A percentile compares a stretch with the other conserved stretches of the same genome.
Conservation (phyloP, 805 yeast species). For the Myxozyma sirexii region DNA sequence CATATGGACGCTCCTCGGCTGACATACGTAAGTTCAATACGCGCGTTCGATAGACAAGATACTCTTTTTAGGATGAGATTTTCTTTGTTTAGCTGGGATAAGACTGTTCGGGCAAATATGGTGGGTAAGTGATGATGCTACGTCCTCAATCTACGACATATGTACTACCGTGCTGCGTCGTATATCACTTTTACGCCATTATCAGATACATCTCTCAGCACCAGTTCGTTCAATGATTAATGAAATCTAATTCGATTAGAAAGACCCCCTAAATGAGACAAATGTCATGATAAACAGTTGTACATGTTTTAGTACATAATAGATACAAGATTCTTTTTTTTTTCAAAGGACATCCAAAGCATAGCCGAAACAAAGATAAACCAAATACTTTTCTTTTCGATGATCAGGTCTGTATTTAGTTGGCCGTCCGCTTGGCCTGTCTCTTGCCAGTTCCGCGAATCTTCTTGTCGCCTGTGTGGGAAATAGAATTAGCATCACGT, state of each 20-base stretch:
- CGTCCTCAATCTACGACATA: no score
- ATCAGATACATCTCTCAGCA: no score
- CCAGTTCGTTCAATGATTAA: neutral
- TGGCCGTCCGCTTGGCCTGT: conserved; percentile 65
- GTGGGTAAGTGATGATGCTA: no score
- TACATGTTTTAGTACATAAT: neutral
- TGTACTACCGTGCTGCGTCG: no score
- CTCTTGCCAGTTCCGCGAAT: conserved; percentile 97
- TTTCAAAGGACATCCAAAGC: conserved; percentile 10
- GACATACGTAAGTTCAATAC: no score
- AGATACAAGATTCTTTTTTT: conserved; percentile 12
- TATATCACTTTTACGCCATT: no score
- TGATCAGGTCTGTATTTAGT: conserved; percentile 16
- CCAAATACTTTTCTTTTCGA: conserved; percentile 19
- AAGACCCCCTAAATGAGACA: neutral
- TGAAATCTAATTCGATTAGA: neutral
- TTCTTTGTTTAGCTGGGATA: no score
- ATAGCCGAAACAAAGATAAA: conserved; percentile 11
- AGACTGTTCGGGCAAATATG: no score
- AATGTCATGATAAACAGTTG: conserved; percentile 1
- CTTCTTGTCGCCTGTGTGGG: conserved; percentile 81
- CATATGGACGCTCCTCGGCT: no score
- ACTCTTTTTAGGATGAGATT: no score
- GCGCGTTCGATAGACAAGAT: neutral
- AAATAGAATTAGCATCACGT: no score